Evolutionary conservation across 345 rosid genomes (phyloP).

Genomic region (Lepidium didymum): DNA sequence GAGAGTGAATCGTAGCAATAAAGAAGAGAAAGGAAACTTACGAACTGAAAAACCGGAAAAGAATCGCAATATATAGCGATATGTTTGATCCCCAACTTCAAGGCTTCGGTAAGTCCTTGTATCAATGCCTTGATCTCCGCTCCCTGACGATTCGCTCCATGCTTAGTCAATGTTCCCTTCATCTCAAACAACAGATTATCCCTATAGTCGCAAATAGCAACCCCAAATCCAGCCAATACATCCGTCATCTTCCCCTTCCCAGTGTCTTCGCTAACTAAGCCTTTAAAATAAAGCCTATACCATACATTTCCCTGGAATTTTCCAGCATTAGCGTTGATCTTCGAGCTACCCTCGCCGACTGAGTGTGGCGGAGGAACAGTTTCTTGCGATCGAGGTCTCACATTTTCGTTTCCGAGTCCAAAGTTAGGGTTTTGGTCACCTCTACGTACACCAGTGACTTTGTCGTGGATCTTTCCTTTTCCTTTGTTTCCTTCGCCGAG

Average conservation of each 20-base stretch:
- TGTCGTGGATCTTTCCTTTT: neutral
- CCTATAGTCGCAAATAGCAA: conserved; percentile 40
- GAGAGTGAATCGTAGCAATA: neutral
- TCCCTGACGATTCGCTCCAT: conserved; percentile 1
- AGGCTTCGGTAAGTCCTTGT: conserved; percentile 5
- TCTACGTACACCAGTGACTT: neutral
- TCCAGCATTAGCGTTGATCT: conserved; percentile 24
- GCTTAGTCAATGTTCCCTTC: conserved; percentile 24
- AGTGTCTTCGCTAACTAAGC: conserved; percentile 39
- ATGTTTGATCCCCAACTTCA: conserved; percentile 14
- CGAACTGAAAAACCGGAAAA: conserved; percentile 17
- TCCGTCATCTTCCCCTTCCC: conserved; percentile 18
- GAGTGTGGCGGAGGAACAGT: neutral
- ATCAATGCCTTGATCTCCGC: conserved; percentile 26
- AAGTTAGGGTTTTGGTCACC: neutral
- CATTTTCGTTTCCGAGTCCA: too few species aligned
- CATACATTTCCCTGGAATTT: neutral
- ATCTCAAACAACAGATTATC: conserved; percentile 38
- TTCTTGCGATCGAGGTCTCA: neutral
- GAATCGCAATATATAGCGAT: conserved; percentile 1
- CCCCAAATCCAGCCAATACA: conserved; percentile 39
- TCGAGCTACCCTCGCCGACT: conserved; percentile 40
- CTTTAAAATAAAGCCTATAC: conserved; percentile 32
- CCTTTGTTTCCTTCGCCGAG: conserved; percentile 36
- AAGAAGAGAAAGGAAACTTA: conserved; percentile 9